Base-by-base conservation (phyloP, 495 filamentous ascomycete genomes). In the Neurospora tetraspora region DNA sequence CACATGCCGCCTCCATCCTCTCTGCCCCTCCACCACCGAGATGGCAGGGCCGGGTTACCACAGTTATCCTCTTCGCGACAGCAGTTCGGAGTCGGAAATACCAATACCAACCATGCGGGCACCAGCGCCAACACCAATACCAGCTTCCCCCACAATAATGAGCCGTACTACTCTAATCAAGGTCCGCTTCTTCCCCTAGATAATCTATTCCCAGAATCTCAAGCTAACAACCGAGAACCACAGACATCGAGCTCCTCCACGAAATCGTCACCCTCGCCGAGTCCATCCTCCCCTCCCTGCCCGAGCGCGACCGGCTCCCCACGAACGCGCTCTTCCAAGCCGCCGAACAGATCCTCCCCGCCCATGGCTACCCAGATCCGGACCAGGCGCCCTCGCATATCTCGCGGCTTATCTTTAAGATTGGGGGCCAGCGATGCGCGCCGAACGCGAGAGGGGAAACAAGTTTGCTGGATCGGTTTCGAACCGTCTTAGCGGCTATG, bases 291-390 rank as follows among this genome's bases (percentile, higher is more conserved):
- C 81, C 83, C 20, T 80, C 79, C 36, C 81, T 86, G 36, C 87
- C 89, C 2, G 87, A 90, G 39, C 86, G 87, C 72, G 85, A 91
- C 71, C 84, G 85, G 73, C 82, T 90, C 14, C 91, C 93, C 4
- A 94, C 91, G 76, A 89, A 90, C 80, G 92, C 93, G 23, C 86
- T 97, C 37, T 97, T 94, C 81, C 83, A 86, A 20, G 92, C 93
- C 40, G 96, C 96, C 76, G 91, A 96, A 75, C 83, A 88, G 72
- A 85, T 93, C 37, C 86, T 96, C 53, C 85, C 85, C 4, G 84
- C 89, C 77, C 82, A 91, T 85, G 91, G 89, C 73, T 81, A 90
- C 74, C 53, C 53, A 16, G 85, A 93, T 74, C 84, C 88, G 40
- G 90, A 92, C 73, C 87, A 93, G 75, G 91, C 94, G 4, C 79